phyloP scores from a whole-genome alignment of 495 filamentous ascomycete species.

The Penicillium parvum region DNA sequence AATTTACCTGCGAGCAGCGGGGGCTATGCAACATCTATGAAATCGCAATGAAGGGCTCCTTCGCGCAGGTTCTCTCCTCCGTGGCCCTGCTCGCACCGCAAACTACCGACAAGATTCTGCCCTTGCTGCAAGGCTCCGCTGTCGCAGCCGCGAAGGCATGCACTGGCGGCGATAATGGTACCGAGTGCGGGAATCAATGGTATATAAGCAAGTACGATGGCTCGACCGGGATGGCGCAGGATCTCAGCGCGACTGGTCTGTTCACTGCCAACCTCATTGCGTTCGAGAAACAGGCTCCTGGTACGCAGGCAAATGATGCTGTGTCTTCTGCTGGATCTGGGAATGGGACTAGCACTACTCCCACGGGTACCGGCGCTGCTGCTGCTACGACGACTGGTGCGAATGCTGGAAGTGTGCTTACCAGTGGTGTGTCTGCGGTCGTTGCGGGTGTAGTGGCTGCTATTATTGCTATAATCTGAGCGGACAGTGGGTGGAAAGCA shows the following conservation, averaged over 20 bases:
- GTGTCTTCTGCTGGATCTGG: conserved; percentile 7
- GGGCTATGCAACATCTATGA: conserved; percentile 61
- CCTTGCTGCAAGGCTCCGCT: conserved; percentile 58
- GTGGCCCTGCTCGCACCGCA: conserved; percentile 58
- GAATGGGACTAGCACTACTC: not conserved
- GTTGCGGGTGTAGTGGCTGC: conserved; percentile 2
- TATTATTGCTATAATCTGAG: conserved; percentile 5
- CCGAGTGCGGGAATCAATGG: conserved; percentile 70
- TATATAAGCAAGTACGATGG: conserved; percentile 57
- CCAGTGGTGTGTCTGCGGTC: not conserved
- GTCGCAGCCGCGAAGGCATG: conserved; percentile 63
- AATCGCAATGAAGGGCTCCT: conserved; percentile 65
- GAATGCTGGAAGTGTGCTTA: conserved; percentile 7
- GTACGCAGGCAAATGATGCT: conserved; percentile 13
- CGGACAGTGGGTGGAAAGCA: not conserved
- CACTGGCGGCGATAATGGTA: conserved; percentile 49
- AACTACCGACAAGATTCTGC: conserved; percentile 55
- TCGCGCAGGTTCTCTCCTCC: conserved; percentile 58
- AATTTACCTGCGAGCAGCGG: conserved; percentile 67
- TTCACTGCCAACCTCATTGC: conserved; percentile 46
- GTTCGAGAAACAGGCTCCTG: conserved; percentile 11
- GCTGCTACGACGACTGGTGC: not conserved
- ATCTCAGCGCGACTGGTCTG: conserved; percentile 46
- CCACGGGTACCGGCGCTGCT: not conserved
- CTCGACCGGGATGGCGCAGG: conserved; percentile 45